Base-by-base conservation (phyloP, 257 asterid genomes). In the Nicotiana tomentosiformis region DNA sequence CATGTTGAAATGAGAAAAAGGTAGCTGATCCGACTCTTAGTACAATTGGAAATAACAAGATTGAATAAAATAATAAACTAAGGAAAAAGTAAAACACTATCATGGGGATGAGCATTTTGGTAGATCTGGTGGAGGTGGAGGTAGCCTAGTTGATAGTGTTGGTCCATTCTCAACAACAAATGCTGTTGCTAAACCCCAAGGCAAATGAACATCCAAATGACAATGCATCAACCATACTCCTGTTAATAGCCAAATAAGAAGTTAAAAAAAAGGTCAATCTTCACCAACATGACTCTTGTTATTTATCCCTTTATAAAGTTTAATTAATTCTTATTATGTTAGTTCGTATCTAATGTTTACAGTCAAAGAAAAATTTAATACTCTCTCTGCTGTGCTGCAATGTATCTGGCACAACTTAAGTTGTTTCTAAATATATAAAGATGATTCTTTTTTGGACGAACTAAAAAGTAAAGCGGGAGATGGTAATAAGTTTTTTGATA, bases 401-500 rank as follows among this genome's bases (percentile, higher is more conserved):
- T 32, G 35, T 32, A 32, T 32, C 5, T 3, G 35, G 35, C 35
- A 32, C 35, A 5, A 32, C 4, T 3, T 32, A 5, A 32, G 35
- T 32, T 2, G 0, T 5, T 65, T 29, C 11, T 14, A 66, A 23
- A 11, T 64, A 10, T 5, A 23, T 23, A 30, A 32, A 32, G 33
- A 32, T 32, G 0, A 32, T 32, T 32, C 2, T 2, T 32, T 32
- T 32, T 32, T 32, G 33, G 4, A 32, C 33, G 0, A 4, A 32
- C 4, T 32, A 32, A 32, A 32, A 32, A 32, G 35, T 3, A 32
- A 32, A 32, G 33, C 3, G 33, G 33, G 4, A 32, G 33, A 3
- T 51, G 93, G 26, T 90, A 85, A 78, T 87, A n/a, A 32, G 0
- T 4, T 84, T 81, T 78, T 7, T 91, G 89, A 65, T 88, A 90